A percentile compares a stretch with the other conserved stretches of the same genome.
These are phyloP conservation scores for Hortaea werneckii DNA, from an alignment of 2,329 filamentous ascomycete genomes.

Conservation along the genomic window DNA sequence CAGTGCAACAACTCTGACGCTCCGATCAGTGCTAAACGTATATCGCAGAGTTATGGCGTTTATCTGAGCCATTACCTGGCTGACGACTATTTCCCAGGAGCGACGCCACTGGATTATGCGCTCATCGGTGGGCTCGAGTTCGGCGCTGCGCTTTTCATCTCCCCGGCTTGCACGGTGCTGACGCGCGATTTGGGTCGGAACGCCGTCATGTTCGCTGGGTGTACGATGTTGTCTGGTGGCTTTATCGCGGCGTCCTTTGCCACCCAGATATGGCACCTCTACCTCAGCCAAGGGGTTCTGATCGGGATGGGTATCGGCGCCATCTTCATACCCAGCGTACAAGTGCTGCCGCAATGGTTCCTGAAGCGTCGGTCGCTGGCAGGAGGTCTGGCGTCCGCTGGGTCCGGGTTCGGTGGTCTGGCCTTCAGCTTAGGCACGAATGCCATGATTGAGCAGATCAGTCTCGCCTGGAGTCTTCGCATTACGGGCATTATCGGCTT, in stretches of 20 bases:
- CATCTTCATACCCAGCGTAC: constrained; percentile 27
- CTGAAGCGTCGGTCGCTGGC: constrained; percentile 27
- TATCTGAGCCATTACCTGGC: constrained; percentile 34
- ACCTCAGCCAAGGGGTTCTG: constrained; percentile 30
- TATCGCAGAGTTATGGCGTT: constrained; percentile 28
- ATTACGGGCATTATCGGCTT: constrained; percentile 26
- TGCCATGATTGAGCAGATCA: constrained; percentile 26
- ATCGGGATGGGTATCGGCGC: constrained; percentile 33
- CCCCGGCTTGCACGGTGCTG: constrained; percentile 23
- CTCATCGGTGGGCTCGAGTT: constrained; percentile 33
- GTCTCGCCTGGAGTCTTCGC: constrained; percentile 32
- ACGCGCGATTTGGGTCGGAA: constrained; percentile 17
- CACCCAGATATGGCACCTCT: constrained; percentile 30
- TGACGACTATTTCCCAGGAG: constrained; percentile 24
- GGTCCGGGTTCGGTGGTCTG: constrained; percentile 31
- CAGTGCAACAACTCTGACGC: neutral
- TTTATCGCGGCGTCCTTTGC: constrained; percentile 31
- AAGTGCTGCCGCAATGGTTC: constrained; percentile 34
- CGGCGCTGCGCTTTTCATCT: constrained; percentile 24
- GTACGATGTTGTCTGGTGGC: constrained; percentile 24
- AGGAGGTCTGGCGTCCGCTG: constrained; percentile 29
- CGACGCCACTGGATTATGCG: constrained; percentile 29
- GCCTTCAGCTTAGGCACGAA: constrained; percentile 25
- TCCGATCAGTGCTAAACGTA: constrained; percentile 2
- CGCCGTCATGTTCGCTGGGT: constrained; percentile 21